Percentiles rank a stretch among this genome's conserved stretches.
These are phyloP conservation scores for Penicillium sp. DNA, from an alignment of 2,329 filamentous ascomycete genomes.

Conservation along the genomic window DNA sequence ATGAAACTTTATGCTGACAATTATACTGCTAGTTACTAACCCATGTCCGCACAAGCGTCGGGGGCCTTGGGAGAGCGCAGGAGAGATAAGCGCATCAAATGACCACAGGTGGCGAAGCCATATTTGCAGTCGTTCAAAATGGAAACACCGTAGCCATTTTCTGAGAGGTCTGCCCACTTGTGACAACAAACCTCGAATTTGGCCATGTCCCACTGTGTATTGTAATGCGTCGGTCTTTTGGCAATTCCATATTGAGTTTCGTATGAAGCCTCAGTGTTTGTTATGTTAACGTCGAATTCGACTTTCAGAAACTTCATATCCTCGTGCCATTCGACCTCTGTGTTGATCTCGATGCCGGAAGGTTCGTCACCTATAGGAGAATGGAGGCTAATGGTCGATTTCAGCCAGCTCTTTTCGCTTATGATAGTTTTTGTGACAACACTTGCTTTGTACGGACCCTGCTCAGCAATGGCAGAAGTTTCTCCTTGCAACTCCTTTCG, in stretches of 20 bases:
- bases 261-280: constrained; percentile 90
- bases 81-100: constrained; percentile 84
- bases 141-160: constrained; percentile 85
- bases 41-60: constrained; percentile 94
- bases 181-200: constrained; percentile 97
- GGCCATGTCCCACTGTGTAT: constrained; percentile 95
- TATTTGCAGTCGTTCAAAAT: constrained; percentile 97
- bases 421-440: constrained; percentile 85
- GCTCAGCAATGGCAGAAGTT: constrained; percentile 73
- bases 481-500: constrained; percentile 78
- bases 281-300: constrained; percentile 91
- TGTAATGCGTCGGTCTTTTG: constrained; percentile 92
- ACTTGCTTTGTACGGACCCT: constrained; percentile 75
- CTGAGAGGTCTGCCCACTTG: constrained; percentile 89
- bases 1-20: no score
- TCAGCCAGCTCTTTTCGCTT: constrained; percentile 82
- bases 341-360: constrained; percentile 75
- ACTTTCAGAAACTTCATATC: constrained; percentile 98
- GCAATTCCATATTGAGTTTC: constrained; percentile 94
- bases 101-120: constrained; percentile 88
- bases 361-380: constrained; percentile 68
- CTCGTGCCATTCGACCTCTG: constrained; percentile 95
- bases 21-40: no score
- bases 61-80: constrained; percentile 91
- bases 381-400: constrained; percentile 79